A percentile compares a stretch with the other conserved stretches of the same genome.
Evolutionary conservation across 2,329 filamentous ascomycete species (phyloP).

Genomic region (Ceratocystis alfenasii): DNA sequence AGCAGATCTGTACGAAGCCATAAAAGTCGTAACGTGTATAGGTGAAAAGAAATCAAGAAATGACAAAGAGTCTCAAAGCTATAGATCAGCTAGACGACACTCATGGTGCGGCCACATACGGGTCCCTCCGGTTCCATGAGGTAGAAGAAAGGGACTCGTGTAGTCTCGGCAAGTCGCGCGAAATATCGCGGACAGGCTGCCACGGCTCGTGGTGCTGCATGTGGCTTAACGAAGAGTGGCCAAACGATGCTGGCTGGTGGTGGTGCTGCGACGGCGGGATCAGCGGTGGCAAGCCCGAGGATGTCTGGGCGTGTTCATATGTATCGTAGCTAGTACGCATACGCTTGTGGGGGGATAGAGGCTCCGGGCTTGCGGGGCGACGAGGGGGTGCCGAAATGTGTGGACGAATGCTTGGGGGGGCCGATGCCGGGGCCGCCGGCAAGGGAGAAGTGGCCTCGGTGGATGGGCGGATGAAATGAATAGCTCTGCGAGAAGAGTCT

Average conservation of each 20-base stretch:
- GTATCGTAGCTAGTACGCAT: constrained; percentile 38
- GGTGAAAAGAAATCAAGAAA: background rate
- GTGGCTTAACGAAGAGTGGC: background rate
- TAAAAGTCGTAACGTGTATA: background rate
- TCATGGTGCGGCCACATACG: constrained; percentile 12
- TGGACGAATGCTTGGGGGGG: background rate
- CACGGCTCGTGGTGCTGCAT: constrained; percentile 28
- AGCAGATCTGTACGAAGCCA: constrained; percentile 7
- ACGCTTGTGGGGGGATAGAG: constrained; percentile 36
- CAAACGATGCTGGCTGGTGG: background rate
- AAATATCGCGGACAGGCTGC: constrained; percentile 11
- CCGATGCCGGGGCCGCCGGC: background rate
- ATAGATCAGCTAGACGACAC: background rate
- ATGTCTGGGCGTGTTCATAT: constrained; percentile 25
- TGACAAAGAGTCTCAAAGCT: background rate
- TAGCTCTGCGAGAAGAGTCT: background rate
- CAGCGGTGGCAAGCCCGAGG: too few relatives aligned
- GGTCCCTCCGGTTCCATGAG: constrained; percentile 7
- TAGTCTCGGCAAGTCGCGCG: constrained; percentile 8
- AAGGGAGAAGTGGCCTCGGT: background rate
- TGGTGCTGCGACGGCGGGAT: background rate
- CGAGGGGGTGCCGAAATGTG: background rate
- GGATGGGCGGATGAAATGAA: constrained; percentile 5
- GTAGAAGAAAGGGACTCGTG: constrained; percentile 9
- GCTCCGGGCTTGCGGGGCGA: constrained; percentile 26